phyloP scores from a whole-genome alignment of 345 rosid genomes.

The Laguncularia racemosa region DNA sequence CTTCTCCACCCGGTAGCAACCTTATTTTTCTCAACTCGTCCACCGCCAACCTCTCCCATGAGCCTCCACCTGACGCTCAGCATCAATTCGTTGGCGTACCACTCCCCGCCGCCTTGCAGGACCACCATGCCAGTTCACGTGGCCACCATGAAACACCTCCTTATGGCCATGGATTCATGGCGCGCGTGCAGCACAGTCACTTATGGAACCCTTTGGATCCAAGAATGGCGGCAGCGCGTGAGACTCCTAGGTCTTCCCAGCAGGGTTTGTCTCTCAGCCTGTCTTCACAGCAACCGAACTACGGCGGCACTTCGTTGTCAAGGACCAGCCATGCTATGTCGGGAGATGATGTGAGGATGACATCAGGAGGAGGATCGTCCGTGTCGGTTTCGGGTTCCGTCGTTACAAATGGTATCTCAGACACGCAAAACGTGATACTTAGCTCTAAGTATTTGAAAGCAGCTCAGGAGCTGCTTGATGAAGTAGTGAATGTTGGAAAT shows the following conservation, averaged over 20 bases:
- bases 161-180: slow-evolving; percentile 11
- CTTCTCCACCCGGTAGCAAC: slow-evolving; percentile 3
- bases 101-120: slow-evolving; percentile 6
- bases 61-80: slow-evolving; percentile 15
- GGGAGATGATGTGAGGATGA: no score
- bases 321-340: background rate
- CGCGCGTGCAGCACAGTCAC: slow-evolving; percentile 20
- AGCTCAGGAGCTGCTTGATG: slow-evolving; percentile 68
- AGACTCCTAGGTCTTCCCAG: slow-evolving; percentile 1
- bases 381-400: no score
- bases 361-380: slow-evolving; percentile 3
- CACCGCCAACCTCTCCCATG: slow-evolving; percentile 7
- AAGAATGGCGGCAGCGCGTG: slow-evolving; percentile 1
- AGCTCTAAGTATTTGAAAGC: slow-evolving; percentile 62
- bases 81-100: slow-evolving; percentile 33
- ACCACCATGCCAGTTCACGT: slow-evolving; percentile 6
- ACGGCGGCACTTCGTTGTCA: slow-evolving; percentile 1
- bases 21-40: slow-evolving; percentile 23
- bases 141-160: slow-evolving; percentile 11
- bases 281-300: slow-evolving; percentile 16
- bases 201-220: slow-evolving; percentile 24
- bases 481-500: slow-evolving; percentile 45
- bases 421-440: slow-evolving; percentile 7
- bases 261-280: slow-evolving; percentile 46
- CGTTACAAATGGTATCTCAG: no score